Evolutionary conservation across 345 rosid species (phyloP).

Genomic region (Garcia nutans): DNA sequence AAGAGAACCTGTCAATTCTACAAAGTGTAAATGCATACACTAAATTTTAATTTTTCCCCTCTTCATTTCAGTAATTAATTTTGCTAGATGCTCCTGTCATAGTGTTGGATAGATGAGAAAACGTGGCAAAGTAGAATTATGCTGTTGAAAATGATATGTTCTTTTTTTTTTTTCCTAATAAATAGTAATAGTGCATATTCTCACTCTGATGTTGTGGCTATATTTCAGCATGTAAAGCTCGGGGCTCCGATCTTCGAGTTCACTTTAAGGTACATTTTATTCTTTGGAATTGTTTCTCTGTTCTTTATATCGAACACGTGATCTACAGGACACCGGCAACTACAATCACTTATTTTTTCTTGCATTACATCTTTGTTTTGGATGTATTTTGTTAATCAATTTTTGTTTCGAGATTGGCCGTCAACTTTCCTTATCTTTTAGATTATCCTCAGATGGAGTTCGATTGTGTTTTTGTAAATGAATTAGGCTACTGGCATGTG

Average conservation of each 20-base stretch:
- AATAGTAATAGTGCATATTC: not conserved
- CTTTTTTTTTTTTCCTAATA: not conserved
- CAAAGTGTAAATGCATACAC: constrained; percentile 51
- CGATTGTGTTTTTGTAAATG: not conserved
- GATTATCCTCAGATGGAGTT: not conserved
- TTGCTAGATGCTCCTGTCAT: not conserved
- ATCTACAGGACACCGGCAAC: not conserved
- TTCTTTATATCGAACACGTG: too few relatives aligned
- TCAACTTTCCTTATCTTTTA: too few relatives aligned
- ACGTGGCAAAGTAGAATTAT: not conserved
- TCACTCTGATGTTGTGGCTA: constrained; percentile 1
- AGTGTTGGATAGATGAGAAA: not conserved
- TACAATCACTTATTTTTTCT: not conserved
- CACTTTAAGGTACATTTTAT: constrained; percentile 60
- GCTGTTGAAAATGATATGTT: not conserved
- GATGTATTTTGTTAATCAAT: not conserved
- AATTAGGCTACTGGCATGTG: not conserved
- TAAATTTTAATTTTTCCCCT: not conserved
- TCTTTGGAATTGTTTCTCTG: not conserved
- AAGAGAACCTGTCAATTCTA: constrained; percentile 68
- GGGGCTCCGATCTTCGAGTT: constrained; percentile 71
- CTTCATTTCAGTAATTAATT: not conserved
- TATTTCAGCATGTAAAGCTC: constrained; percentile 71
- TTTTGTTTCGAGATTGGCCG: not conserved
- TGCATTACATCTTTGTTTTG: not conserved